Base-by-base conservation (phyloP, 1,139 yeast species). In the Taiozyma onychis region DNA sequence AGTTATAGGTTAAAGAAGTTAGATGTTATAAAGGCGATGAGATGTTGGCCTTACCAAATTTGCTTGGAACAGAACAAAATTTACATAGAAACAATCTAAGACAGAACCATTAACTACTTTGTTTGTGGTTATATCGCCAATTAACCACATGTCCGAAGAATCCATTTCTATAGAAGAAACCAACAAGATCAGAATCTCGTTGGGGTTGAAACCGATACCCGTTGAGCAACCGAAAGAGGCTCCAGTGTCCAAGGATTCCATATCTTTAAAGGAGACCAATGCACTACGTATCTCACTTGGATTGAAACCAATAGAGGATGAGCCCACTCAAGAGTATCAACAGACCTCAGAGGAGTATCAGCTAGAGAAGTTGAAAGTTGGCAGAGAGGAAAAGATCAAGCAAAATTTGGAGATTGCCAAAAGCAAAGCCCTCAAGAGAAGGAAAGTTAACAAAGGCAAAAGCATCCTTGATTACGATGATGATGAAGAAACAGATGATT, bases 101-200 rank as follows among this genome's bases (percentile, higher is more conserved):
- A 18, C 18, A 18, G 18, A 18, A 18, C 18, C 18, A 18, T 18
- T 18, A 18, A 18, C 18, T 18, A 18, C 18, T 18, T 18, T 18
- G 18, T 18, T 18, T 18, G 18, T 18, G 18, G 18, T 18, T 18
- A 18, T 18, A 18, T 18, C 18, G 3, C 18, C 18, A 18, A 18
- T 18, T 18, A 18, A 18, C 2, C 3, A 2, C 28, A 51, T 51
- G 54, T 30, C 53, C 8, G 58, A 57, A 6, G 61, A 57, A n/a
- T 53, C 66, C 1, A 54, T 77, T 10, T 74, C 81, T 0, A 51
- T 78, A 6, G 80, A 75, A 52, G 85, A 80, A 57, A 80, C 85
- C 0, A 80, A 80, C 59, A 70, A 65, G 54, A 67, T 80, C 5
- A 67, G 87, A 44, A 52, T 65, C 7, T 70, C 77, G 35, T 54